phyloP scores from a whole-genome alignment of 2,329 filamentous ascomycete genomes.

The Hypoxylon sp. region DNA sequence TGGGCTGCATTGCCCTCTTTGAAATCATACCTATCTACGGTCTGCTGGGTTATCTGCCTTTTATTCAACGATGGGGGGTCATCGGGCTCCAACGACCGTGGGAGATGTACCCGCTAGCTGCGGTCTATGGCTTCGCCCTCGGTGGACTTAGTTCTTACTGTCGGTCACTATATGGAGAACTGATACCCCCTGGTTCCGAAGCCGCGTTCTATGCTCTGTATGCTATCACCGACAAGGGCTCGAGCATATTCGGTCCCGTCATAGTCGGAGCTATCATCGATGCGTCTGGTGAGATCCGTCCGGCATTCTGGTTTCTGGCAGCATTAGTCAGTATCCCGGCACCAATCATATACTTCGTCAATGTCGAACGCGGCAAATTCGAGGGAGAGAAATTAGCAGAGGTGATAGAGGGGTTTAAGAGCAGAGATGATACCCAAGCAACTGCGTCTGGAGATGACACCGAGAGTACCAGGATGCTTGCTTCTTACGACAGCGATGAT shows the following conservation, averaged over 20 bases:
- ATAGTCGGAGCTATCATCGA: constrained; percentile 96
- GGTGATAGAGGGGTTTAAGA: constrained; percentile 66
- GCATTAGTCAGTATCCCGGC: constrained; percentile 86
- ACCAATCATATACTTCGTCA: constrained; percentile 84
- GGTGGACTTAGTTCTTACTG: constrained; percentile 95
- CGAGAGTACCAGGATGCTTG: constrained; percentile 54
- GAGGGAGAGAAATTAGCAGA: constrained; percentile 76
- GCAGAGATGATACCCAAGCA: constrained; percentile 40
- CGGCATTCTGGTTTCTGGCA: constrained; percentile 93
- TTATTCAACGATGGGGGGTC: constrained; percentile 79
- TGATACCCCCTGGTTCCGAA: constrained; percentile 94
- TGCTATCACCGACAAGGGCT: constrained; percentile 97
- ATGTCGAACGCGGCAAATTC: constrained; percentile 81
- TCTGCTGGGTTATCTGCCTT: constrained; percentile 86
- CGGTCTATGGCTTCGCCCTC: constrained; percentile 91
- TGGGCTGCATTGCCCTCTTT: constrained; percentile 91
- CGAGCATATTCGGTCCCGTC: constrained; percentile 90
- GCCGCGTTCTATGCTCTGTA: constrained; percentile 97
- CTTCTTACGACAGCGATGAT: constrained; percentile 53
- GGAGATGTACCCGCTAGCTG: constrained; percentile 96
- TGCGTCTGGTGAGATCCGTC: constrained; percentile 80
- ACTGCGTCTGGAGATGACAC: constrained; percentile 40
- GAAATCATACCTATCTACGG: constrained; percentile 95
- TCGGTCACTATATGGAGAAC: constrained; percentile 88
- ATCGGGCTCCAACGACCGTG: constrained; percentile 91